A percentile compares a stretch with the other conserved stretches of the same genome.
Conservation (phyloP, 441 rosid species). For the Cnidoscolus chayamansa region DNA sequence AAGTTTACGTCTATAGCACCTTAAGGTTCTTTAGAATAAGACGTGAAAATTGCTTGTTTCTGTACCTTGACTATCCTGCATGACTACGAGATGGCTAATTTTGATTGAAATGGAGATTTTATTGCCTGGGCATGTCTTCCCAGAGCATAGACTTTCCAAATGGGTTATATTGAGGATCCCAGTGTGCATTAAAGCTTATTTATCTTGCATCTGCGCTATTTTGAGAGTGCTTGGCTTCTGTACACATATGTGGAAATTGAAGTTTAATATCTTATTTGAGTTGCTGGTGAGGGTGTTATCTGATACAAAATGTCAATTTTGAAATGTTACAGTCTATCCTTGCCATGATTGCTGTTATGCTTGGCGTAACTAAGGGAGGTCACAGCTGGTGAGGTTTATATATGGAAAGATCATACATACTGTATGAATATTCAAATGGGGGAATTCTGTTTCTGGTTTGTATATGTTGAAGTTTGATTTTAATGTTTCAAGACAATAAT, state of each 20-base stretch:
- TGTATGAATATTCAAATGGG: slow-evolving; percentile 13
- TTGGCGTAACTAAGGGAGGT: slow-evolving; percentile 54
- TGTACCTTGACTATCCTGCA: too few relatives aligned
- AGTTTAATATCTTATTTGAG: not conserved
- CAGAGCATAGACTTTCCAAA: not conserved
- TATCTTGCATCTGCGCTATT: not conserved
- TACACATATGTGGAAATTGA: not conserved
- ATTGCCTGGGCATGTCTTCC: not conserved
- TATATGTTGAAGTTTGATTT: not conserved
- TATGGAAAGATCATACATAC: not conserved
- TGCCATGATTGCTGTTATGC: slow-evolving; percentile 48
- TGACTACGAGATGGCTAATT: not conserved
- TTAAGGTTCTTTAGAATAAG: not conserved
- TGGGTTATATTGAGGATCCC: not conserved
- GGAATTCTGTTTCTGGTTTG: slow-evolving; percentile 2
- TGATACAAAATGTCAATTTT: not conserved
- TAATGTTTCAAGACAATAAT: slow-evolving; percentile 7
- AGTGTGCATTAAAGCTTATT: not conserved
- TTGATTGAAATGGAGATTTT: not conserved
- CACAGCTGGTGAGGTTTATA: slow-evolving; percentile 41
- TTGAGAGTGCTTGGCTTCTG: too few relatives aligned
- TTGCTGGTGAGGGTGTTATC: not conserved
- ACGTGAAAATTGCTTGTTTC: not conserved
- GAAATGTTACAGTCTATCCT: slow-evolving; percentile 46
- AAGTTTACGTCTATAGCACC: not conserved